These are phyloP conservation scores for Trametopsis cervina DNA, from an alignment of 768 basidiomycete genomes.

Conservation along the genomic window DNA sequence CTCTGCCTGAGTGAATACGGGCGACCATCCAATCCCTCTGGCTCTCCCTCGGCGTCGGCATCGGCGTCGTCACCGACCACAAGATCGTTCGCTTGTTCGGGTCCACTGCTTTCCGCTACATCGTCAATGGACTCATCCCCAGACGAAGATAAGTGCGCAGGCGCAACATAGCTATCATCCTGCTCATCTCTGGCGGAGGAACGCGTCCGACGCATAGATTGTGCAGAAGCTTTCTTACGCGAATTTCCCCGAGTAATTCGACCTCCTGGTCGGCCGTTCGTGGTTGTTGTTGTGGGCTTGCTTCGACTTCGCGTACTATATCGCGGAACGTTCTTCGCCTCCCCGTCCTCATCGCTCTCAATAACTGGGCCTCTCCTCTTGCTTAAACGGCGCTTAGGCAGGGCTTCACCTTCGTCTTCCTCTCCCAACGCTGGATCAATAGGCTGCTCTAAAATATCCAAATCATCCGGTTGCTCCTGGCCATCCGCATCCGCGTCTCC, in stretches of 20 bases:
- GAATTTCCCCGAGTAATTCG: slow-evolving; percentile 23
- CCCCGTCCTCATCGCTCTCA: slow-evolving; percentile 38
- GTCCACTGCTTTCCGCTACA: slow-evolving; percentile 47
- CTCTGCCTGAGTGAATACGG: slow-evolving; percentile 65
- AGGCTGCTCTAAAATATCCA: background rate
- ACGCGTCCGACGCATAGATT: slow-evolving; percentile 17
- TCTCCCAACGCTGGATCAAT: slow-evolving; percentile 12
- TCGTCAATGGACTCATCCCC: slow-evolving; percentile 49
- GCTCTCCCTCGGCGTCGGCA: slow-evolving; percentile 38
- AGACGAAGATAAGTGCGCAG: slow-evolving; percentile 32
- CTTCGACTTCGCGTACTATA: too few relatives aligned
- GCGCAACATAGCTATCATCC: slow-evolving; percentile 45
- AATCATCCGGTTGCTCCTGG: too few relatives aligned
- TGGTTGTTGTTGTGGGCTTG: too few relatives aligned
- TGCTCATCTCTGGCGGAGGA: slow-evolving; percentile 29
- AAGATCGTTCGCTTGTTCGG: slow-evolving; percentile 33
- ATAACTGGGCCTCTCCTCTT: slow-evolving; percentile 30
- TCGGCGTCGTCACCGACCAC: slow-evolving; percentile 32
- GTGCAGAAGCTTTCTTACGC: background rate
- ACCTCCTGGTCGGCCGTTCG: slow-evolving; percentile 17
- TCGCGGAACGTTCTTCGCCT: slow-evolving; percentile 29
- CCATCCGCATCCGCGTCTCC: slow-evolving; percentile 19
- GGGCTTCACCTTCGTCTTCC: slow-evolving; percentile 15
- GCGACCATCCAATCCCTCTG: slow-evolving; percentile 40
- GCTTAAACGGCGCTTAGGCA: slow-evolving; percentile 11